These are phyloP conservation scores for Fusarium longipes DNA, from an alignment of 2,329 filamentous ascomycete species.

Conservation along the genomic window DNA sequence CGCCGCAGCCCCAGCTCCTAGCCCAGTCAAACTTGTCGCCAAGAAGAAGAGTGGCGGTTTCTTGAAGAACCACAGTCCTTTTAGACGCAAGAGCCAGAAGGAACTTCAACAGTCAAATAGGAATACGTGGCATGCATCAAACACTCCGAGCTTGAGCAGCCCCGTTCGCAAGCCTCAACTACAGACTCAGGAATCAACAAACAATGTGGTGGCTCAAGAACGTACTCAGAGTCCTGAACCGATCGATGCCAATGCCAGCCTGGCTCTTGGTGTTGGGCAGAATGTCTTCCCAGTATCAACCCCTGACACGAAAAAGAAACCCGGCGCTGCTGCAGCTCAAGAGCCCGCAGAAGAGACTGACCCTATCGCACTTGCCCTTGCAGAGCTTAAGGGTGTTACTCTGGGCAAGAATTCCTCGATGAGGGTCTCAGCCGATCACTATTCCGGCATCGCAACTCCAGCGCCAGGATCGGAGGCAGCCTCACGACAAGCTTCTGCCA, in stretches of 20 bases:
- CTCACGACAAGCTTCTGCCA: conserved; percentile 42
- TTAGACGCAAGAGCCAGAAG: conserved; percentile 90
- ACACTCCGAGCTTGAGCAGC: conserved; percentile 43
- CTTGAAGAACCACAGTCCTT: conserved; percentile 92
- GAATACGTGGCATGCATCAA: conserved; percentile 69
- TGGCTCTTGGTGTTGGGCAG: conserved; percentile 93
- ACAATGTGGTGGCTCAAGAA: conserved; percentile 52
- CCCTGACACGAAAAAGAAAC: conserved; percentile 68
- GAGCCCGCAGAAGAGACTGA: conserved; percentile 73
- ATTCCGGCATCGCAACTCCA: conserved; percentile 92
- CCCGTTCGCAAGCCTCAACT: conserved; percentile 54
- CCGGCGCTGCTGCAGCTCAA: conserved; percentile 46
- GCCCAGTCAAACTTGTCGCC: conserved; percentile 73
- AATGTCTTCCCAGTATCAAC: conserved; percentile 95
- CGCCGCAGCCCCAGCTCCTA: conserved; percentile 37
- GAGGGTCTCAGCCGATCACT: conserved; percentile 94
- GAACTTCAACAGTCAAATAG: conserved; percentile 65
- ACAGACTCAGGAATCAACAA: conserved; percentile 54
- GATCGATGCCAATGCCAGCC: conserved; percentile 89
- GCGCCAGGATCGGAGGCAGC: conserved; percentile 62
- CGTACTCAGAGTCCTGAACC: conserved; percentile 78
- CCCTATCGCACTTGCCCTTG: conserved; percentile 90
- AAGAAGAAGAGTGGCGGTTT: conserved; percentile 85
- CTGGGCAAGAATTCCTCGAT: conserved; percentile 80
- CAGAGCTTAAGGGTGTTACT: conserved; percentile 86